A percentile compares a stretch with the other conserved stretches of the same genome.
Conservation (phyloP, 306 rosid genomes). For the Mimosa bimucronata region DNA sequence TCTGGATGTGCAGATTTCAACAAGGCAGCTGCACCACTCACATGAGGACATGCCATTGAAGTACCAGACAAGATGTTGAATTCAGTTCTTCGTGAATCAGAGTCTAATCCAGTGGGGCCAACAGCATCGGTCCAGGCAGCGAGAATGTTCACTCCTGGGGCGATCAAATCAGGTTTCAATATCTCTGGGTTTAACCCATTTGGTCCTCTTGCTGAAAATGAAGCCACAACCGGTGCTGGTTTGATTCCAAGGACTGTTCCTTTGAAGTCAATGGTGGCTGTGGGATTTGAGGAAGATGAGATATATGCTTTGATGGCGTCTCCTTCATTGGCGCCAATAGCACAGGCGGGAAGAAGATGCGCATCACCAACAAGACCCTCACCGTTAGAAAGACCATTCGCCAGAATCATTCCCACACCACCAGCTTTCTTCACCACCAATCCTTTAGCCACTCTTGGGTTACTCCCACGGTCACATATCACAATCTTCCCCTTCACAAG, state of each 20-base stretch:
- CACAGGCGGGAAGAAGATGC: constrained; percentile 67
- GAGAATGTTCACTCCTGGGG: constrained; percentile 74
- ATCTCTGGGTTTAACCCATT: constrained; percentile 63
- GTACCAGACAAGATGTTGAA: constrained; percentile 80
- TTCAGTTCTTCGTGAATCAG: constrained; percentile 60
- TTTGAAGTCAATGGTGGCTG: constrained; percentile 61
- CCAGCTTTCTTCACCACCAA: constrained; percentile 73
- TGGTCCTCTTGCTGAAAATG: constrained; percentile 70
- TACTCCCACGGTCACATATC: constrained; percentile 70
- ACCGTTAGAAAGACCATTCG: constrained; percentile 64
- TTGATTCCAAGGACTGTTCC: constrained; percentile 70
- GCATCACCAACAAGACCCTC: constrained; percentile 78
- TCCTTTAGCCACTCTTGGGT: constrained; percentile 66
- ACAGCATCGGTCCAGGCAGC: constrained; percentile 78
- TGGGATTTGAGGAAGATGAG: constrained; percentile 48
- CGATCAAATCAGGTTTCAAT: constrained; percentile 69
- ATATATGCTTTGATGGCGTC: constrained; percentile 56
- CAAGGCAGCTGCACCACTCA: constrained; percentile 75
- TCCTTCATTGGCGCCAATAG: constrained; percentile 66
- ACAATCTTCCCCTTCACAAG: constrained; percentile 65
- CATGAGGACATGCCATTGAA: constrained; percentile 86
- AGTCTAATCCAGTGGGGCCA: constrained; percentile 65
- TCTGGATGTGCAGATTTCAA: constrained; percentile 72
- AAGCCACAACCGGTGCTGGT: constrained; percentile 75
- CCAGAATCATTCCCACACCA: constrained; percentile 71